A percentile compares a stretch with the other conserved stretches of the same genome.
Evolutionary conservation across 495 filamentous ascomycete species (phyloP).

Genomic region (Hapsidospora chrysogenum): DNA sequence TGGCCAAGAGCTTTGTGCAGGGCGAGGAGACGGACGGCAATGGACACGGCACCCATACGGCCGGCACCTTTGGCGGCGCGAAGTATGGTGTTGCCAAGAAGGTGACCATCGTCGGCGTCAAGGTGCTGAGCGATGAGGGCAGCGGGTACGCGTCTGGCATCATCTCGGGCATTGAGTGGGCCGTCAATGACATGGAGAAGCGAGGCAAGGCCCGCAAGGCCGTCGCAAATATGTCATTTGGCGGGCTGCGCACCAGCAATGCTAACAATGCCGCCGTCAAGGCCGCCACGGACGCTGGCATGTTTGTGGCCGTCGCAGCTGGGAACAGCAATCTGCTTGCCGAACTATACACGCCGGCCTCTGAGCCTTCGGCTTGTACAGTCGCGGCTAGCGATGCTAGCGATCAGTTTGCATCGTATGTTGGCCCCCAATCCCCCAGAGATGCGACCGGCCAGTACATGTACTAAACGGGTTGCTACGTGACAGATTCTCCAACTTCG

Average conservation of each 20-base stretch:
- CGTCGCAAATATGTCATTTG: slow-evolving; percentile 32
- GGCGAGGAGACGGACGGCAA: slow-evolving; percentile 19
- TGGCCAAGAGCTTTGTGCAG: slow-evolving; percentile 17
- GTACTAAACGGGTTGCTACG: too few species aligned
- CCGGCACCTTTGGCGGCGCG: slow-evolving; percentile 43
- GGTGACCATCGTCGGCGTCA: slow-evolving; percentile 46
- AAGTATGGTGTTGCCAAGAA: slow-evolving; percentile 53
- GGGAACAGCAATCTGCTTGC: slow-evolving; percentile 25
- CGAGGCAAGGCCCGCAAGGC: slow-evolving; percentile 19
- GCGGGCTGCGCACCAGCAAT: slow-evolving; percentile 22
- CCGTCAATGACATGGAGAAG: slow-evolving; percentile 17
- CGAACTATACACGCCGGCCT: slow-evolving; percentile 28
- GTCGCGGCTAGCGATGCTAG: slow-evolving; percentile 30
- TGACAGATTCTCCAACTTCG: slow-evolving; percentile 46
- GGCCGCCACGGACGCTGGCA: slow-evolving; percentile 23
- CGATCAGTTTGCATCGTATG: slow-evolving; percentile 29
- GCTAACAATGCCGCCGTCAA: slow-evolving; percentile 28
- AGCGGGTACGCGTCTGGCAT: slow-evolving; percentile 29
- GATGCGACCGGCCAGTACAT: too few species aligned
- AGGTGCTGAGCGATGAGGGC: slow-evolving; percentile 37
- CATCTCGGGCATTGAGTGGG: slow-evolving; percentile 39
- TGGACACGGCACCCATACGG: slow-evolving; percentile 44
- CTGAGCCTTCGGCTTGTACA: slow-evolving; percentile 33
- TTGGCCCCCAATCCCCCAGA: too few species aligned
- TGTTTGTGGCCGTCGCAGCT: slow-evolving; percentile 29